A percentile compares a stretch with the other conserved stretches of the same genome.
These are phyloP conservation scores for Hymenoscyphus occultus DNA, from an alignment of 2,329 filamentous ascomycete genomes.

Conservation along the genomic window DNA sequence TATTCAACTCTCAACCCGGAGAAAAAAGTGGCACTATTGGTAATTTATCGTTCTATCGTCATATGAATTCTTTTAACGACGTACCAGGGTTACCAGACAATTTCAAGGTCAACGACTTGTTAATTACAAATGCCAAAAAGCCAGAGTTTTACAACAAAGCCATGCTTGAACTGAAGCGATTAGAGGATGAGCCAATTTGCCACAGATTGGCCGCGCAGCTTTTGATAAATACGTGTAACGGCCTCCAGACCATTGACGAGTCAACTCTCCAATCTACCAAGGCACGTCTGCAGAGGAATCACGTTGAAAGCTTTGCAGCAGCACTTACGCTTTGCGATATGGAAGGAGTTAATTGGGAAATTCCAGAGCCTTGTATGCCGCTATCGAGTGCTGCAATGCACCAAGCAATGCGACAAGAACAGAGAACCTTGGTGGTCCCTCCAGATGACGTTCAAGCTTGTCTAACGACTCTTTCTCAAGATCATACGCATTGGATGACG, in stretches of 20 bases:
- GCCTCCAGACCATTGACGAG: slow-evolving; percentile 31
- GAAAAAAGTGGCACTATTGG: not conserved
- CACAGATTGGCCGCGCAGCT: slow-evolving; percentile 35
- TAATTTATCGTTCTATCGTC: not conserved
- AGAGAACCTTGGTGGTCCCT: slow-evolving; percentile 32
- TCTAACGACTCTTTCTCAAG: slow-evolving; percentile 50
- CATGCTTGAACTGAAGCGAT: slow-evolving; percentile 32
- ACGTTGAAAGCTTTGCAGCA: slow-evolving; percentile 57
- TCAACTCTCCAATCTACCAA: slow-evolving; percentile 31
- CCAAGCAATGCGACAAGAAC: slow-evolving; percentile 39
- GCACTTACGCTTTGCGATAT: slow-evolving; percentile 63
- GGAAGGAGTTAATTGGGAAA: slow-evolving; percentile 46
- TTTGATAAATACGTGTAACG: slow-evolving; percentile 36
- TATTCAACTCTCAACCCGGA: not conserved
- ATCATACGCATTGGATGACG: slow-evolving; percentile 60
- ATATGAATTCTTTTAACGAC: not conserved
- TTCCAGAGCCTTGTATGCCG: slow-evolving; percentile 50
- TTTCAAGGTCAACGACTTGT: slow-evolving; percentile 5
- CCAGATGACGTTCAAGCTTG: slow-evolving; percentile 46
- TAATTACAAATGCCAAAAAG: slow-evolving; percentile 19
- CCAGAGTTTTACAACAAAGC: slow-evolving; percentile 35
- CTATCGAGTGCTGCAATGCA: slow-evolving; percentile 37
- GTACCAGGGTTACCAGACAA: not conserved
- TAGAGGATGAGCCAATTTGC: slow-evolving; percentile 36
- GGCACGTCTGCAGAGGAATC: slow-evolving; percentile 40